Conservation (phyloP, 495 filamentous ascomycete species). For the Letharia lupina region DNA sequence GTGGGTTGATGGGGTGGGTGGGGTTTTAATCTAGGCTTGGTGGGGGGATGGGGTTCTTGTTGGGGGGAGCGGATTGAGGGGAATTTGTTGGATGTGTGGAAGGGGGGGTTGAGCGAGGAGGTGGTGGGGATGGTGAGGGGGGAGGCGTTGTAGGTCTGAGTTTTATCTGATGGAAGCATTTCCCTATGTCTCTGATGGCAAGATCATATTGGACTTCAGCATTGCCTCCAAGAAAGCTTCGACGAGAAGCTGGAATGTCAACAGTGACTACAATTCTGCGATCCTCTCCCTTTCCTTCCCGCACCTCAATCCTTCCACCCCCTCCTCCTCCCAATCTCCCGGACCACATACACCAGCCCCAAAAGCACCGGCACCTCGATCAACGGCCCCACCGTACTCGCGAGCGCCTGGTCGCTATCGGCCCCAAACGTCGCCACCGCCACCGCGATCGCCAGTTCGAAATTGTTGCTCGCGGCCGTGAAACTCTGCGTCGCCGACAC, state of each 20-base stretch:
- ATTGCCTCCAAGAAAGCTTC: too few relatives aligned
- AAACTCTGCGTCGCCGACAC: constrained; percentile 76
- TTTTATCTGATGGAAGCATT: too few relatives aligned
- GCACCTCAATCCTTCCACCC: constrained; percentile 45
- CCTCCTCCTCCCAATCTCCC: constrained; percentile 46
- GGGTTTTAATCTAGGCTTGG: not conserved
- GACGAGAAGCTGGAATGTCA: too few relatives aligned
- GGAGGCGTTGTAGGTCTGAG: not conserved
- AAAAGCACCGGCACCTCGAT: constrained; percentile 87
- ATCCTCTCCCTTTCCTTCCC: not conserved
- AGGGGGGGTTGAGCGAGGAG: not conserved
- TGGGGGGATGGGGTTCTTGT: not conserved
- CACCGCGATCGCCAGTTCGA: constrained; percentile 89
- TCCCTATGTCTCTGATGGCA: too few relatives aligned
- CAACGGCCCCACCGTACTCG: constrained; percentile 82
- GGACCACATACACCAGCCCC: constrained; percentile 70
- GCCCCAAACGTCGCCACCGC: constrained; percentile 78
- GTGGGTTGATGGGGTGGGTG: not conserved
- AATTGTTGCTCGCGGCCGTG: constrained; percentile 92
- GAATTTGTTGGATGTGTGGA: not conserved
- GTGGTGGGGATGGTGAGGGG: not conserved
- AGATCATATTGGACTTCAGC: too few relatives aligned
- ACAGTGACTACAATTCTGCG: too few relatives aligned
- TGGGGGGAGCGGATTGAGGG: not conserved
- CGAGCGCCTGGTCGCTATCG: constrained; percentile 73